These are phyloP conservation scores for Aureobasidium subglaciale DNA, from an alignment of 2,329 filamentous ascomycete species.

Conservation along the genomic window DNA sequence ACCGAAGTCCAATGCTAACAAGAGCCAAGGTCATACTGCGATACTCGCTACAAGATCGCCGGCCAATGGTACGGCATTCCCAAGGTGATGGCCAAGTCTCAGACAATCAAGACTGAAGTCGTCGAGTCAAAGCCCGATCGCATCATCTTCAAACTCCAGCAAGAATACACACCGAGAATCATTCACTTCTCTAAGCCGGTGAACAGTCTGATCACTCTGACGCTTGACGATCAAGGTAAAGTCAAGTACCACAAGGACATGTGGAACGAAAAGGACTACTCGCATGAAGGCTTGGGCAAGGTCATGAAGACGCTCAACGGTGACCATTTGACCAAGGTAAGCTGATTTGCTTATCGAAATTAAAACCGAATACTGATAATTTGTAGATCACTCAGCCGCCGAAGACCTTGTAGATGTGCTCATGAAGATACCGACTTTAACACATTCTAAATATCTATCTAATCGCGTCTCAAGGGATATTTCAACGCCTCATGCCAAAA, in stretches of 20 bases:
- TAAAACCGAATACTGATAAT: background rate
- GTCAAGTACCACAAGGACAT: constrained; percentile 45
- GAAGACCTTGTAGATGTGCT: constrained; percentile 6
- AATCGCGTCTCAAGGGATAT: background rate
- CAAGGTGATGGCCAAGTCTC: constrained; percentile 34
- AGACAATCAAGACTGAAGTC: constrained; percentile 38
- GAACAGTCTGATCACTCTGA: constrained; percentile 36
- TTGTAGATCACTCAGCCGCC: constrained; percentile 16
- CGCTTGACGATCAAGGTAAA: constrained; percentile 34
- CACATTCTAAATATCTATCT: background rate
- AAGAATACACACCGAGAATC: constrained; percentile 40
- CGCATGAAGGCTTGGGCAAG: constrained; percentile 40
- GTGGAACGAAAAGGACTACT: constrained; percentile 46
- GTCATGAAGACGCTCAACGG: constrained; percentile 45
- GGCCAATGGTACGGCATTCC: constrained; percentile 27
- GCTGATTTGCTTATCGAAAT: background rate
- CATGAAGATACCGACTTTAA: background rate
- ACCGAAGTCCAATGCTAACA: constrained; percentile 34
- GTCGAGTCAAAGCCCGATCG: constrained; percentile 32
- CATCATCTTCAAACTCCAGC: constrained; percentile 43
- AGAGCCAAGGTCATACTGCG: constrained; percentile 32
- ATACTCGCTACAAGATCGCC: constrained; percentile 44
- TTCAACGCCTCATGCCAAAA: background rate
- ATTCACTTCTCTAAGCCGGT: constrained; percentile 33
- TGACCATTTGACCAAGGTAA: constrained; percentile 34